A percentile compares a stretch with the other conserved stretches of the same genome.
phyloP scores from a whole-genome alignment of 139 green algal genomes.

The Micractinium conductrix region DNA sequence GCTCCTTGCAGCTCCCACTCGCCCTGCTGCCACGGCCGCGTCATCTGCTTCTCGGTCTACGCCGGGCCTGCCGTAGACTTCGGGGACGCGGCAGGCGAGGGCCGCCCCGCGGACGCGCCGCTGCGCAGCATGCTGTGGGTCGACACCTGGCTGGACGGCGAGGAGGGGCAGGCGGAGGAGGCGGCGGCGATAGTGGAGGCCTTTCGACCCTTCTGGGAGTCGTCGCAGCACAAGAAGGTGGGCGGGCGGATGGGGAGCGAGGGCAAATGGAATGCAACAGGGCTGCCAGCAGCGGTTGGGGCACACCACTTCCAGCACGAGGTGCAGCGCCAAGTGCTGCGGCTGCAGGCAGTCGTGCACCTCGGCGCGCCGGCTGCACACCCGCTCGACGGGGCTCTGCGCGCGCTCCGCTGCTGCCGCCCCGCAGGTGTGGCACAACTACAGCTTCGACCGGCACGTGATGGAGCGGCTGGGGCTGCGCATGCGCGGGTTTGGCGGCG shows the following conservation, averaged over 20 bases:
- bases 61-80: constrained; percentile 80
- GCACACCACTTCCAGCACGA: too few species aligned
- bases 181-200: constrained; percentile 63
- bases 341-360: too few species aligned
- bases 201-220: constrained; percentile 89
- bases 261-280: too few species aligned
- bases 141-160: constrained; percentile 71
- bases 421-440: constrained; percentile 98
- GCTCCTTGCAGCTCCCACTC: constrained; percentile 61
- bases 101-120: too few species aligned
- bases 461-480: constrained; percentile 64
- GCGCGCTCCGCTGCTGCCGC: too few species aligned
- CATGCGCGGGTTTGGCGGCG: constrained; percentile 81
- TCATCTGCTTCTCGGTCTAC: constrained; percentile 94
- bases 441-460: constrained; percentile 97
- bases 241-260: not conserved
- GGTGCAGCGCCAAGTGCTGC: too few species aligned
- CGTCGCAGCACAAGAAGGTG: constrained; percentile 69
- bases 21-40: constrained; percentile 88
- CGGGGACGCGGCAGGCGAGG: constrained; percentile 1
- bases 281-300: too few species aligned
- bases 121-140: constrained; percentile 77
- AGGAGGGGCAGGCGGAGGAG: constrained; percentile 44
- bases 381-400: too few species aligned
- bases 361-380: too few species aligned